Evolutionary conservation across 495 filamentous ascomycete genomes (phyloP).

Genomic region (Penicillium simplicissimum): DNA sequence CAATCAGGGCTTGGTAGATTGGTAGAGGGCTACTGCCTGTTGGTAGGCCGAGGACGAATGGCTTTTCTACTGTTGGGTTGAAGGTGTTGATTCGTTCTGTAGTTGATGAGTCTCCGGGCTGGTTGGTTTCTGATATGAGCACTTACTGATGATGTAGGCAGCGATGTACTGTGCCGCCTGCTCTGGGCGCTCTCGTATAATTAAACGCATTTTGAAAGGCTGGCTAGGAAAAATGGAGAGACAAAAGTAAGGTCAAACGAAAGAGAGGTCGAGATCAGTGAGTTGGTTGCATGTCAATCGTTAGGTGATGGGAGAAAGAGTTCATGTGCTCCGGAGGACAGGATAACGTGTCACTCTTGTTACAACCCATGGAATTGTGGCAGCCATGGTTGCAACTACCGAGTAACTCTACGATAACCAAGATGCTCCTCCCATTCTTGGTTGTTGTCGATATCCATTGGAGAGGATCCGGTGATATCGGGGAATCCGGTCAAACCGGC

Average conservation of each 20-base stretch:
- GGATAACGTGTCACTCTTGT: background rate
- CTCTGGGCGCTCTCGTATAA: background rate
- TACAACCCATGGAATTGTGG: background rate
- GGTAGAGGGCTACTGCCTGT: constrained; percentile 1
- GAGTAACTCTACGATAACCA: background rate
- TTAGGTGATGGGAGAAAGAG: background rate
- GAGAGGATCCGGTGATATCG: constrained; percentile 5
- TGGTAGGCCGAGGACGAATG: constrained; percentile 2
- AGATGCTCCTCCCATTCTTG: background rate
- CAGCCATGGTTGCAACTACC: background rate
- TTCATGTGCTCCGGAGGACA: background rate
- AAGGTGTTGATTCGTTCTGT: constrained; percentile 5
- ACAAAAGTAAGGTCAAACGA: background rate
- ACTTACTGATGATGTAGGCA: constrained; percentile 4
- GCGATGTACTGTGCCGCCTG: constrained; percentile 2
- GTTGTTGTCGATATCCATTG: no score
- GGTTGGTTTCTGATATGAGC: background rate
- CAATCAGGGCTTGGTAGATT: background rate
- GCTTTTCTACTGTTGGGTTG: background rate
- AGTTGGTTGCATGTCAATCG: no score
- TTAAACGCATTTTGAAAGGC: background rate
- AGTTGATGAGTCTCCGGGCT: background rate
- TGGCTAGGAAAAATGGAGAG: no score
- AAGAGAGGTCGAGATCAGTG: background rate
- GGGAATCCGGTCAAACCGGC: background rate